Evolutionary conservation across 1,139 yeast genomes (phyloP), one percentile per base, ranked within the genome.

Genomic region (Geotrichum klebahnii): DNA sequence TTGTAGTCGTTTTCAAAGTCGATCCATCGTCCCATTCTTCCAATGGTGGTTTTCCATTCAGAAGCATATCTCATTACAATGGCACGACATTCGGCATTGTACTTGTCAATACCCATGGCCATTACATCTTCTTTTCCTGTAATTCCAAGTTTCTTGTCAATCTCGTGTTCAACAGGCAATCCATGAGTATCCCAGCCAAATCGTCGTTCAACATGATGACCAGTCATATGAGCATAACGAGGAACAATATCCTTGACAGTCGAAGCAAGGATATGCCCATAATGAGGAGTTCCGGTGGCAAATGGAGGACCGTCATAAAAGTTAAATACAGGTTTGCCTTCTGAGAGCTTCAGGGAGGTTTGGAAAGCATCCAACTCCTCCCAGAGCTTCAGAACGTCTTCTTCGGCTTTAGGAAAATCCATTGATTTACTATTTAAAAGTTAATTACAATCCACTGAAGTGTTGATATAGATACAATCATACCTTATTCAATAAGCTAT

Each of bases 111-210:
- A 62, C 98, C 98, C 82, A 86, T 78, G 50, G 80, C 79, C 83
- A 88, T 81, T 51, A 92, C 98, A 65, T 94, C 98, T 49, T 86
- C 92, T 70, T 90, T 92, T 61, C 95, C 86, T 53, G 86, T 83
- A 71, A 92, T 88, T 39, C 95, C 95, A 61, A 92, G 79, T 67
- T 87, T 86, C 83, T 92, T 92, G 85, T 92, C 99, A 61, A 92
- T 92, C 70, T 90, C 97, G 69, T 92, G 96, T 73, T 92, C 99
- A 52, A 92, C 90, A 46, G 99, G 99, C 60, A 92, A 81, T 52
- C 99, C 99, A 68, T 92, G 99, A 51, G 98, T 92, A 71, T 92
- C 99, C 99, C 99, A 92, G 55, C 99, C 99, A 59, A 94, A 92
- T 65, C 97, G 80, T 73, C 99, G 86, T 71, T 87, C 96, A 43